Evolutionary conservation across 164 flowering plant species (phyloP).

Genomic region (Paratinospora sagittata): DNA sequence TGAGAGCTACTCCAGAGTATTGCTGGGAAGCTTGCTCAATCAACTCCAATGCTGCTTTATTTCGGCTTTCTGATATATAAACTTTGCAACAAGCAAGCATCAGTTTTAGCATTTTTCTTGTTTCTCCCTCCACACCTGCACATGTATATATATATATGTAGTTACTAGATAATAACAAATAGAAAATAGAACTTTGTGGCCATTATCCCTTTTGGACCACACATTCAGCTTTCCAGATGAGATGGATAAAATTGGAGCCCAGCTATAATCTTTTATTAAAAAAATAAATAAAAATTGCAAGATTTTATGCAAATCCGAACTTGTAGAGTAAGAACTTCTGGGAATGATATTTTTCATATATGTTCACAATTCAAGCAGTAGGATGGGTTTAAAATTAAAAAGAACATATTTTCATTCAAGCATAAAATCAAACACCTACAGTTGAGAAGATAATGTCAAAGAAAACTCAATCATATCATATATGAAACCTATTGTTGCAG

Average conservation of each 20-base stretch:
- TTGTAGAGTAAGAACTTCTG: too few relatives aligned
- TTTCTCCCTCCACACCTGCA: conserved; percentile 19
- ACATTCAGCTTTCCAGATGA: neutral
- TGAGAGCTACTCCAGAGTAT: conserved; percentile 39
- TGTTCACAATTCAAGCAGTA: neutral
- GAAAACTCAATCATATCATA: too few relatives aligned
- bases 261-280: too few relatives aligned
- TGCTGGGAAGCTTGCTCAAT: conserved; percentile 54
- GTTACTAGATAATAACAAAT: conserved; percentile 11
- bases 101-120: conserved; percentile 21
- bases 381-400: too few relatives aligned
- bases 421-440: conserved; percentile 1
- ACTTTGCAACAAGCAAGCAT: conserved; percentile 66
- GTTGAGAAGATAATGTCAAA: too few relatives aligned
- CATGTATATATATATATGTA: conserved; percentile 8
- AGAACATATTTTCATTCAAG: neutral
- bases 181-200: conserved; percentile 1
- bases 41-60: conserved; percentile 43
- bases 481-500: too few relatives aligned
- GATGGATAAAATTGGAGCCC: neutral
- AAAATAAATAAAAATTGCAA: neutral
- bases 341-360: too few relatives aligned
- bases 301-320: neutral
- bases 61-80: conserved; percentile 64
- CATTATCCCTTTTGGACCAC: conserved; percentile 11